Base-by-base conservation (phyloP, 305 asterid species). In the Plantago coronopus region DNA sequence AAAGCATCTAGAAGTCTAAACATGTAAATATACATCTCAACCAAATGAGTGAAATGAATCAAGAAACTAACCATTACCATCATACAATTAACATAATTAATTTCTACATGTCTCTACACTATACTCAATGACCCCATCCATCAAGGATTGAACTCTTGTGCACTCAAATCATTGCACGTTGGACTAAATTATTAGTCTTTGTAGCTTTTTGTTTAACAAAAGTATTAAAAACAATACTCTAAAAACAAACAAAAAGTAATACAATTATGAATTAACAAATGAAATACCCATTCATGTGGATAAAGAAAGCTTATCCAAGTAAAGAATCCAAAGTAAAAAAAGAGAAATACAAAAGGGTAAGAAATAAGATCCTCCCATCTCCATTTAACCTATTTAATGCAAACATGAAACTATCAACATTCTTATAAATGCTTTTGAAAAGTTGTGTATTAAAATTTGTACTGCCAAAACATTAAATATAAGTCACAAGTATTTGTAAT, bases 291-390 rank as follows among this genome's bases (percentile, higher is more conserved):
- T 57, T 19, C 7, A 58, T 20, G 44, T 44, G 54, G 62, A 71
- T 64, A 75, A 40, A 57, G 76, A 67, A 49, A 58, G 66, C 74
- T 61, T 68, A 65, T 69, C 72, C 74, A 65, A 69, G 75, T 64
- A 67, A 73, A 66, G 78, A 64, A 73, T 77, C 72, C 65, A 68
- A 57, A 61, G 47, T 45, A 53, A 59, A 37, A 71, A 68, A 72
- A 45, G 64, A 62, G 2, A 25, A 25, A 2, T 25, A 68, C 45
- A 66, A 42, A 69, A 38, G 50, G 65, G 48, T 50, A 69, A 58
- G 72, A 58, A n/a, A n/a, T n/a, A n/a, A n/a, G n/a, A 69, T 66
- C 64, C 48, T 19, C 37, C 65, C 63, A 53, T 34, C 60, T 20
- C 61, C 71, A 54, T 59, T 50, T 27, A 60, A 66, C 50, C 63